Base-by-base conservation (phyloP, 768 basidiomycete species). In the Naganishia randhawae region DNA sequence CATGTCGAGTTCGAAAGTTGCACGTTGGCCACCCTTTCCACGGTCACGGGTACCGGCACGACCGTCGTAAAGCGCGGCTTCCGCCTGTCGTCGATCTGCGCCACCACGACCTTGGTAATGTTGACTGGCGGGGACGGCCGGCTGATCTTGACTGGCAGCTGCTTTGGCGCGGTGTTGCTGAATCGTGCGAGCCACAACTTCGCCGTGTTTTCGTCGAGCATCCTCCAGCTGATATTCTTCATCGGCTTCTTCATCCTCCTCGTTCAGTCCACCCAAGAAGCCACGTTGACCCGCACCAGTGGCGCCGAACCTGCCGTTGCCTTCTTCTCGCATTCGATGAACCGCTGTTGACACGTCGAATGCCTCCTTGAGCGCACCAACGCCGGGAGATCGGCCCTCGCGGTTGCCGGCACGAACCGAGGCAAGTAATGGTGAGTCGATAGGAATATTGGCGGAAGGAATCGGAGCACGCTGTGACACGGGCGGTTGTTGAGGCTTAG, bases 281-380 rank as follows among this genome's bases (percentile, higher is more conserved):
- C 90, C 90, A 25, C 86, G 85, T 19, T 61, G 57, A 25, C 92
- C 93, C 0, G 87, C 89, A 32, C 89, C 91, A 19, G 88, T 88
- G 3, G 86, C 84, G 52, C 89, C 91, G 29, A 90, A 85, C 61
- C 91, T 83, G 65, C 91, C 85, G 0, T 90, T 90, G 16, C 93
- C 95, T 80, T 99, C 96, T 80, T 99, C 96, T 78, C 97, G 95
- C 95, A 98, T 98, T 19, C 95, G 88, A 80, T 99, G 96, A 0
- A 99, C 96, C 3, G 96, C 95, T 79, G 97, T 97, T 1, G 96
- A 95, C 76, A 99, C 89, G 79, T 99, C 96, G 80, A 99, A 98
- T 3, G 96, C 94, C 78, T 98, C 96, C 76, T 96, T 98, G 79
- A 99, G 86, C 0, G 89, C 87, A 0, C 92, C 89, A 31, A 98